Evolutionary conservation across 1,284 basidiomycete genomes (phyloP), one percentile per base, ranked within the genome.

Genomic region (Takashimella koratensis): DNA sequence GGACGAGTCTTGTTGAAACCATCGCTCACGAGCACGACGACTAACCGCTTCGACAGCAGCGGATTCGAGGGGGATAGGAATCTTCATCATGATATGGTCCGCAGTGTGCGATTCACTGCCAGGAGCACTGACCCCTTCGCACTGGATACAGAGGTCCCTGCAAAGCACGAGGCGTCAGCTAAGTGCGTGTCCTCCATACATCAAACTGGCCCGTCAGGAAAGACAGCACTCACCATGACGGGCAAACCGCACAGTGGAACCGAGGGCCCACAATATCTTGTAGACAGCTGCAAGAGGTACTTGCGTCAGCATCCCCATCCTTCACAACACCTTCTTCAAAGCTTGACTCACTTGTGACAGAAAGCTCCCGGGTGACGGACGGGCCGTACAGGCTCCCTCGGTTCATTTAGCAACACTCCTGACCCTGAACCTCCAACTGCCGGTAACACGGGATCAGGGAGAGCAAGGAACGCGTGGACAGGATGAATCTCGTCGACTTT

Each of bases 11-110:
- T 86, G 81, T 24, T 84, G 84, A 23, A 81, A 82, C 88, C 89
- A 91, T 2, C 88, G 77, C 58, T 84, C 79, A 44, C 86, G 80
- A 2, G 90, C 90, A 52, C 83, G 80, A 48, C 83, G 80, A 60
- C 86, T 86, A 11, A 86, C 86, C 11, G 79, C 83, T 72, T 86
- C 84, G 27, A 90, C 84, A 67, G 90, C 85, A 10, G 80, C 79
- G 5, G 80, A 81, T 48, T 85, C 84, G 16, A 93, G 77, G 2
- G 90, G 89, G 57, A 87, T 84, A 0, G 90, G 90, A 41, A 93
- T 91, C 89, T 95, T 94, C 76, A 95, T 90, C 82, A 93, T 84
- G 64, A 93, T 90, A 68, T 95, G 91, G 4, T 77, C 74, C 0
- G 74, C 58, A 0, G 70, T 70, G 52, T 77, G 76, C 27, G 65